Evolutionary conservation across 371 early-diverging fungal species (phyloP), one percentile per base, ranked within the genome.

Genomic region (Smittium mucronatum): DNA sequence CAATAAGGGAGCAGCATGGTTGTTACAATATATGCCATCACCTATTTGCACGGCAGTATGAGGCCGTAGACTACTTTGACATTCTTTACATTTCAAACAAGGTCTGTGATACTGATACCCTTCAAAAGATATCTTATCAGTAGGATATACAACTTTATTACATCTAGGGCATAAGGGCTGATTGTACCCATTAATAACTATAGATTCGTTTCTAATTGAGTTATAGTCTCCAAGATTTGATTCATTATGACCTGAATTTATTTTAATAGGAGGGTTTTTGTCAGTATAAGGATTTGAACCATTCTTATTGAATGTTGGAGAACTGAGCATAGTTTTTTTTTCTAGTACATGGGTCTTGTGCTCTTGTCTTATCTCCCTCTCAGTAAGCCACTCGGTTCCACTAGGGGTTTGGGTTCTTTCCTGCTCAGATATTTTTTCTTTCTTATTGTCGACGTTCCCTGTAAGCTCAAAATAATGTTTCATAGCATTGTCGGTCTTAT

Each of bases 81-180:
- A 80, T 68, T 75, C 72, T 47, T 69, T 70, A 72, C 80, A 80
- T 31, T 78, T 76, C 73, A 80, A 74, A 70, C 80, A 80, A 21
- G 75, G 70, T 71, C 72, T 71, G 74, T 80, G 80, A 75, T 80
- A 80, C 36, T 74, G 73, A 47, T 80, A 80, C 68, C 80, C 74
- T 71, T 80, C 80, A 64, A 80, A 80, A 25, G 71, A 35, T 0
- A 80, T 78, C 32, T 75, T 78, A 70, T 80, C 80, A 70, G 72
- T 70, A 57, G 69, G 76, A 69, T 80, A 80, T 25, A 80, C 70
- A 0, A 80, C 69, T 17, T 68, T 61, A 26, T 58, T 61, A 71
- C 80, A 80, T 57, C 69, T 72, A 0, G 79, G 80, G 68, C 80
- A 80, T 32, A 80, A 61, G 30, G 80, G 79, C 32, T 80, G 80